Percentiles rank a stretch among this genome's conserved stretches.
phyloP scores from a whole-genome alignment of 345 rosid species.

The Citrus inodora region DNA sequence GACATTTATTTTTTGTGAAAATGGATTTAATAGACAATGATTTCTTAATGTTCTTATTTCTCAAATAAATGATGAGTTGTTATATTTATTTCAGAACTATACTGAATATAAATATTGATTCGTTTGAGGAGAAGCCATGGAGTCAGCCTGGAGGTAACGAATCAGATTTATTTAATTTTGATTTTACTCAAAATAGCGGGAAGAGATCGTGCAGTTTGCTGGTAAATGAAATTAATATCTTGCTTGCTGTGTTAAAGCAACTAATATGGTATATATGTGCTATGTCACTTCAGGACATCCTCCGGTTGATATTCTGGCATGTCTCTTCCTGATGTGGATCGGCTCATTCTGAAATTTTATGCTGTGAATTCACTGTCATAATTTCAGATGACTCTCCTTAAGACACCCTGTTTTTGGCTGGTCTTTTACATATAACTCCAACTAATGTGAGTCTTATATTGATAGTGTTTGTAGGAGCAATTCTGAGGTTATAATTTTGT shows the following conservation, averaged over 20 bases:
- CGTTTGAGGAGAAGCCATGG: conserved; percentile 63
- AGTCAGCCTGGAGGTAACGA: conserved; percentile 44
- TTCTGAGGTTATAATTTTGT: too few species aligned
- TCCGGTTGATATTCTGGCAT: background rate
- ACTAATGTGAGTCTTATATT: too few species aligned
- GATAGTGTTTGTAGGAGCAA: too few species aligned
- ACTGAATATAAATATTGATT: conserved; percentile 45
- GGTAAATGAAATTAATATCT: conserved; percentile 32
- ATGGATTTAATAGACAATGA: too few species aligned
- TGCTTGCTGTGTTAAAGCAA: background rate
- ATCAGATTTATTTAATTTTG: conserved; percentile 67
- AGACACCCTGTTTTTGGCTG: too few species aligned
- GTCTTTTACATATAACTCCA: too few species aligned
- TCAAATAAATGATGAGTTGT: background rate
- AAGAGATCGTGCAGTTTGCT: conserved; percentile 50
- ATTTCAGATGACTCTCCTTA: background rate
- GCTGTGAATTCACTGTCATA: background rate
- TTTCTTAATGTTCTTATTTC: conserved; percentile 6
- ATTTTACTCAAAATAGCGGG: conserved; percentile 67
- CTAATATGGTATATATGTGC: background rate
- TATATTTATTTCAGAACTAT: conserved; percentile 40
- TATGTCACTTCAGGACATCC: background rate
- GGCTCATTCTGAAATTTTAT: background rate
- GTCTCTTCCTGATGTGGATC: background rate
- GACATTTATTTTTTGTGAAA: too few species aligned